A percentile compares a stretch with the other conserved stretches of the same genome.
phyloP scores from a whole-genome alignment of 768 basidiomycete genomes.

The Pisolithus albus region DNA sequence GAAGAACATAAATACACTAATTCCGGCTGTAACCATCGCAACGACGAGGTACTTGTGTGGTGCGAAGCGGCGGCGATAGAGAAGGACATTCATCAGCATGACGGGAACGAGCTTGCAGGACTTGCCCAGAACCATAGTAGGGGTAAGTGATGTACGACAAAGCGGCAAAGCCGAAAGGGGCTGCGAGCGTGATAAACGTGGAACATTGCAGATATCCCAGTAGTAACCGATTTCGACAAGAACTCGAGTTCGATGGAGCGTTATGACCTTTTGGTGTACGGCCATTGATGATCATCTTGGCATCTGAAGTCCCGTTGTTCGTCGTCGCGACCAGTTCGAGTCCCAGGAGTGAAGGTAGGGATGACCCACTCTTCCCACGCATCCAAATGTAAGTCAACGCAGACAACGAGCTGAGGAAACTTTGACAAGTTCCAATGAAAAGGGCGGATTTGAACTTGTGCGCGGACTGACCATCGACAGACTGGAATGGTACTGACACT shows the following conservation, averaged over 20 bases:
- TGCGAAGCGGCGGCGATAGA: constrained; percentile 90
- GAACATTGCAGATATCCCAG: constrained; percentile 78
- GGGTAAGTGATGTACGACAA: constrained; percentile 96
- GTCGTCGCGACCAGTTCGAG: constrained; percentile 33
- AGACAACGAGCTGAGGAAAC: constrained; percentile 66
- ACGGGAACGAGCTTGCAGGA: constrained; percentile 99
- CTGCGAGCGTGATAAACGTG: constrained; percentile 80
- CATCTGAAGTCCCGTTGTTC: constrained; percentile 17
- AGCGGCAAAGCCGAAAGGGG: constrained; percentile 94
- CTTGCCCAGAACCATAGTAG: constrained; percentile 97
- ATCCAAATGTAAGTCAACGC: constrained; percentile 70
- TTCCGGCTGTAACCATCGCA: constrained; percentile 83
- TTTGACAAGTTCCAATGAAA: constrained; percentile 82
- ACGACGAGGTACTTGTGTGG: constrained; percentile 96
- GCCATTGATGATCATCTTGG: constrained; percentile 36
- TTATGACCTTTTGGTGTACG: constrained; percentile 17
- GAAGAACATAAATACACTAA: constrained; percentile 91
- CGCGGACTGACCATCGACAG: constrained; percentile 51
- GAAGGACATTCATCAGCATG: constrained; percentile 93
- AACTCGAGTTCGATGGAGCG: constrained; percentile 24
- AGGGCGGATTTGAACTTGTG: constrained; percentile 81
- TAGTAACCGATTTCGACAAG: constrained; percentile 46
- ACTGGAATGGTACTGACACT: constrained; percentile 84
- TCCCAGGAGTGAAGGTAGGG: constrained; percentile 54
- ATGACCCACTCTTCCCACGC: constrained; percentile 48